Percentiles rank a stretch among this genome's conserved stretches.
phyloP scores from a whole-genome alignment of 2,329 filamentous ascomycete species.

The Sclerotinia glacialis region DNA sequence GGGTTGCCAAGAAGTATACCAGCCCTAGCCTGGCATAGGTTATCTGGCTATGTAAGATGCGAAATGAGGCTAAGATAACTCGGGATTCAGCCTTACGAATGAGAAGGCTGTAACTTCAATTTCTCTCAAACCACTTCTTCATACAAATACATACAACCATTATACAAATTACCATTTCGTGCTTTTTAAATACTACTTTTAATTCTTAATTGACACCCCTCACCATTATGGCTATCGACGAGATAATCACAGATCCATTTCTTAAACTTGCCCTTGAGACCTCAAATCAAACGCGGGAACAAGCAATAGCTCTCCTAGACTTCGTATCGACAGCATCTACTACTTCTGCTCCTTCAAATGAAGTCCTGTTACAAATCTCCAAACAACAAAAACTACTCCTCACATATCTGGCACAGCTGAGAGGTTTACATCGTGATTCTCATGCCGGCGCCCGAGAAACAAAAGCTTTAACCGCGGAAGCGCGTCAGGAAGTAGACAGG shows the following conservation, averaged over 20 bases:
- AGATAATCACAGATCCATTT: conserved; percentile 61
- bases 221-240: conserved; percentile 50
- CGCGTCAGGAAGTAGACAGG: conserved; percentile 84
- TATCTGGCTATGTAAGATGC: background rate
- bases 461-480: conserved; percentile 81
- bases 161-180: background rate
- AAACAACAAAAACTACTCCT: conserved; percentile 78
- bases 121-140: conserved; percentile 6
- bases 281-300: conserved; percentile 69
- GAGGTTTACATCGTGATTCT: conserved; percentile 78
- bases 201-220: background rate
- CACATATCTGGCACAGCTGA: conserved; percentile 74
- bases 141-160: background rate
- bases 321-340: conserved; percentile 55
- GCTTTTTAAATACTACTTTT: background rate
- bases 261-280: conserved; percentile 68
- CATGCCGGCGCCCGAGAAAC: conserved; percentile 79
- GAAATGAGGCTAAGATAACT: conserved; percentile 1
- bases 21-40: too few species aligned
- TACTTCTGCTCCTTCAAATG: conserved; percentile 46
- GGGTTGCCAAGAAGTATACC: background rate
- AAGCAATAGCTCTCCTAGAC: conserved; percentile 65
- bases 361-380: conserved; percentile 57
- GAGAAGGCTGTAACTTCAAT: background rate
- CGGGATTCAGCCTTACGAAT: conserved; percentile 12